Conservation (phyloP, 352 stramenopile species). For the Globisporangium sylvaticum region DNA sequence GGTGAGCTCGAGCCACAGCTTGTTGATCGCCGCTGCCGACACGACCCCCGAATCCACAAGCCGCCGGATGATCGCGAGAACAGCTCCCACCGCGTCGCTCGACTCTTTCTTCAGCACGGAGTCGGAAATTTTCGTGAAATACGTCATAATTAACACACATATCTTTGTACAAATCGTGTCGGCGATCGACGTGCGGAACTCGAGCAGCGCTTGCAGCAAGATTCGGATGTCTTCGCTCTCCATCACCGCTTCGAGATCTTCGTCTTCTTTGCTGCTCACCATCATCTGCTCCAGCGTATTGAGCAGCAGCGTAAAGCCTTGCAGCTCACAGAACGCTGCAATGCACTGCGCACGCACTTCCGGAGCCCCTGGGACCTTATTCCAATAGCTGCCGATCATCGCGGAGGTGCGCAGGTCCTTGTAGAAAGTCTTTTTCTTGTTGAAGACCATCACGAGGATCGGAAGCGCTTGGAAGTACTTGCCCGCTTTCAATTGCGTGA, state of each 20-base stretch:
- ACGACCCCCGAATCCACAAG: conserved; percentile 67
- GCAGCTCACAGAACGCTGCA: conserved; percentile 73
- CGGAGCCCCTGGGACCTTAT: conserved; percentile 75
- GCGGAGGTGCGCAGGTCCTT: conserved; percentile 83
- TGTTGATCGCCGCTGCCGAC: conserved; percentile 52
- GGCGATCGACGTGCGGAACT: conserved; percentile 64
- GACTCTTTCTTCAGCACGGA: conserved; percentile 83
- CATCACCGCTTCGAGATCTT: conserved; percentile 51
- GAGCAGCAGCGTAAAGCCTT: conserved; percentile 73
- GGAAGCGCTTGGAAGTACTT: conserved; percentile 61
- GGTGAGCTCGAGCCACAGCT: conserved; percentile 80
- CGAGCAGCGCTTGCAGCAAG: conserved; percentile 72
- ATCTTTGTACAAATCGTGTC: conserved; percentile 61
- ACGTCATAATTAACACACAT: conserved; percentile 78
- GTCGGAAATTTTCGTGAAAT: conserved; percentile 75
- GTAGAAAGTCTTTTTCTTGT: conserved; percentile 90
- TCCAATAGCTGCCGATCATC: conserved; percentile 89
- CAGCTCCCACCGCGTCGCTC: conserved; percentile 72
- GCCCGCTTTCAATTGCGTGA: conserved; percentile 69
- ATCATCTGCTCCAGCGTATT: conserved; percentile 73
- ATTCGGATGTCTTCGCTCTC: conserved; percentile 81
- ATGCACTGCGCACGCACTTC: conserved; percentile 85
- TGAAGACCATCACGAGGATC: conserved; percentile 80
- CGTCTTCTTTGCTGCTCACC: conserved; percentile 33
- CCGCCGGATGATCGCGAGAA: conserved; percentile 76